Evolutionary conservation across 176 grass and related monocot species (phyloP), one percentile per base, ranked within the genome.

Genomic region (Raddia distichophylla): DNA sequence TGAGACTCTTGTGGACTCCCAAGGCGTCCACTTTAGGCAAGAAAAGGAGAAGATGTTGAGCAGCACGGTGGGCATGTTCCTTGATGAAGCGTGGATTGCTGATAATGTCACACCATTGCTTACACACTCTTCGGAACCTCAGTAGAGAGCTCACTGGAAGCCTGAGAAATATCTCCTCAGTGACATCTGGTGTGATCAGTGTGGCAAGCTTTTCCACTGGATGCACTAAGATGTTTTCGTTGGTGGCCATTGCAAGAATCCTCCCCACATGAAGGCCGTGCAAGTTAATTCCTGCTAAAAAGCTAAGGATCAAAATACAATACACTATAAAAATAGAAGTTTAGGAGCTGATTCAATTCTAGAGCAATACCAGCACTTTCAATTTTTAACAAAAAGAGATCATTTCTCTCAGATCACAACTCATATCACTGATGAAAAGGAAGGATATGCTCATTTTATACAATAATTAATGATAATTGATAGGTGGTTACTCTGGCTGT

Each of bases 121-220:
- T 79, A 61, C 75, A 84, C 2, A 60, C 35, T 50, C 18, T 34
- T 12, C 54, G 52, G 34, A 84, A 67, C 11, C 69, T 70, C 53
- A 84, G 76, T 2, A 89, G 68, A 62, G 87, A 20, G 60, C 8
- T 80, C 17, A 75, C 18, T 0, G 81, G 81, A 48, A 89, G 75
- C 52, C 81, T 73, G 64, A 89, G 50, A 43, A 88, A 75, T 43
- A 84, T 83, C 69, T 84, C 87, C 44, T 72, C 64, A 19, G 74
- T 72, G 44, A 84, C 44, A 43, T 84, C 81, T 33, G 47, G 17
- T 52, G 59, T 63, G 67, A 88, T 58, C 27, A 51, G 65, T 66
- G 67, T 43, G 3, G 20, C 16, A 27, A 49, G 61, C 35, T 69
- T 68, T 37, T 86, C 62, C n/a, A 8, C 1, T 15, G 45, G 12